Base-by-base conservation (phyloP, 495 filamentous ascomycete genomes). In the Annulohypoxylon moriforme region DNA sequence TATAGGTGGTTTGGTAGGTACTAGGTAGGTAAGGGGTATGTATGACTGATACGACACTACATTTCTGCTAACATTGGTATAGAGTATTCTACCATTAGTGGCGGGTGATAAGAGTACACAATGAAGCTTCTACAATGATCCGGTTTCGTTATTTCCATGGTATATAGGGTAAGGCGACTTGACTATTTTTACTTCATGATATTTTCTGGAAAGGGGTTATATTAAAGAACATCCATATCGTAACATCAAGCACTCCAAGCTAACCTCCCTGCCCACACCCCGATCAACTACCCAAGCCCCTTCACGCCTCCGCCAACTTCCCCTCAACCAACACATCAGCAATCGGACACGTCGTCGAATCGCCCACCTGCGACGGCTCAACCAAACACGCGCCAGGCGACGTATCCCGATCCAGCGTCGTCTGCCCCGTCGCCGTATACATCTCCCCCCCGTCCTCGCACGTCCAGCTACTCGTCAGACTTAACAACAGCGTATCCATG, bases 341-440 rank as follows among this genome's bases (percentile, higher is more conserved):
- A 49, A 74, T 74, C 13, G 67, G 67, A 24, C 71, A 74, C 7
- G 71, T 70, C 8, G 71, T 74, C 25, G 67, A 25, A n/a, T 70
- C 50, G 6, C 71, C 71, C 1, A 55, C n/a, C 14, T 71, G 71
- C 33, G 67, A 59, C 0, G 67, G 71, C 24, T 74, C 58, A 1
- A 74, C 60, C 7, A 64, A 22, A 20, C 71, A 74, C 13, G 71
- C 63, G 3, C 64, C 71, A 0, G 71, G 67, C 10, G 71, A 71
- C 10, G 64, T 71, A 52, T 74, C 63, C 22, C 71, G 62, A 0
- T 55, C 4, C 58, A 74, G 47, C 5, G 1, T 40, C 1, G 38
- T 56, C 52, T 59, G 36, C 11, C 71, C 71, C 3, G 67, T 67
- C 11, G 71, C 71, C 27, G 52, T 36, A 14, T 74, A 74, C 56